Evolutionary conservation across 1,284 basidiomycete species (phyloP).

Genomic region (Moniliophthora roreri): DNA sequence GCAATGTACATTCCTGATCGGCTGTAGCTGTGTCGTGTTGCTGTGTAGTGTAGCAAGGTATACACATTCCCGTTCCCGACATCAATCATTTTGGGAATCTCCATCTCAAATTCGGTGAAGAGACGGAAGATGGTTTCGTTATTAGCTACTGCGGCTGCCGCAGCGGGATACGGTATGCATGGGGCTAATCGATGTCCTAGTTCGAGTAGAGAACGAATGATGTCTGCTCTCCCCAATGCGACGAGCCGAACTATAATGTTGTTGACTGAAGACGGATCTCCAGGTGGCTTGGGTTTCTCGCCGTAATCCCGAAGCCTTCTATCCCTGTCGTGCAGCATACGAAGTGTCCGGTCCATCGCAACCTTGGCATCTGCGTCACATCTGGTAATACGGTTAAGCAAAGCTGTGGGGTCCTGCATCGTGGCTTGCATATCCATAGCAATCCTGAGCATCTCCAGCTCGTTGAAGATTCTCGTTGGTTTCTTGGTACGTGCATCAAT

Average conservation of each 20-base stretch:
- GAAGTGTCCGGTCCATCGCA: slow-evolving; percentile 1
- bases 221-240: slow-evolving; percentile 6
- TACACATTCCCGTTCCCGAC: neutral
- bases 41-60: slow-evolving; percentile 1
- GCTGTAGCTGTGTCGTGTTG: neutral
- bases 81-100: neutral
- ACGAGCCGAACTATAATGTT: slow-evolving; percentile 3
- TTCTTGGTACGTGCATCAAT: neutral
- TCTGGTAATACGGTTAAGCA: slow-evolving; percentile 1
- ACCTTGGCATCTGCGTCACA: slow-evolving; percentile 1
- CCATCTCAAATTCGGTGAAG: slow-evolving; percentile 1
- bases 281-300: neutral
- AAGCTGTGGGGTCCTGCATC: slow-evolving; percentile 7
- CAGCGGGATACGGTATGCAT: neutral
- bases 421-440: slow-evolving; percentile 9
- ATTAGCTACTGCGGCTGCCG: slow-evolving; percentile 4
- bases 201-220: slow-evolving; percentile 5
- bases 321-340: slow-evolving; percentile 9
- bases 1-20: slow-evolving; percentile 6
- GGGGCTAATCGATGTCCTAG: neutral
- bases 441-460: slow-evolving; percentile 9
- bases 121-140: slow-evolving; percentile 8
- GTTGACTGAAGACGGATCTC: neutral
- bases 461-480: slow-evolving; percentile 1
- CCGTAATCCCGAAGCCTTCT: neutral